Conservation (phyloP, 2,329 filamentous ascomycete genomes). For the Fusarium sp. region DNA sequence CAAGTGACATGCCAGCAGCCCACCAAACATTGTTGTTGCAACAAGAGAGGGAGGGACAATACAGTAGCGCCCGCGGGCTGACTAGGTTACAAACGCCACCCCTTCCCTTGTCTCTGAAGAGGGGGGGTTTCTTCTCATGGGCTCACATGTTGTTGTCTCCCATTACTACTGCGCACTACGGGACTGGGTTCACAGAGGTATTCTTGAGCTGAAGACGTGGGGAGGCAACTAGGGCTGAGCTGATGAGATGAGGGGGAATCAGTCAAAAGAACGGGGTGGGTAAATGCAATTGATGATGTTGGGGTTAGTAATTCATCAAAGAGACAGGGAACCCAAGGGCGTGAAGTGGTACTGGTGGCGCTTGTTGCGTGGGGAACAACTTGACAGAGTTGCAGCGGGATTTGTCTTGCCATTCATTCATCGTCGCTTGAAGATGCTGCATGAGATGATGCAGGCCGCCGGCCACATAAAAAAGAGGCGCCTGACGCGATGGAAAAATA, state of each 20-base stretch:
- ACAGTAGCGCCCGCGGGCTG: not conserved
- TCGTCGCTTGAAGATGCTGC: not conserved
- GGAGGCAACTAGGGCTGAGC: not conserved
- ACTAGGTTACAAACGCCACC: not conserved
- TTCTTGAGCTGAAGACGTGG: not conserved
- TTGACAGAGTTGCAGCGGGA: not conserved
- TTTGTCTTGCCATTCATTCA: not conserved
- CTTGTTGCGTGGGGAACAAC: not conserved
- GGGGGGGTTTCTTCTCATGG: not conserved
- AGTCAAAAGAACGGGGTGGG: not conserved
- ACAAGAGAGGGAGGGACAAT: not conserved
- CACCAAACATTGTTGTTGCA: not conserved
- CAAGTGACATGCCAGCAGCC: not conserved
- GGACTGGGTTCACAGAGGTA: not conserved
- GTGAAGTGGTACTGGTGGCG: not conserved
- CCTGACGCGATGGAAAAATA: conserved; percentile 22
- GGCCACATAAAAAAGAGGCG: conserved; percentile 1
- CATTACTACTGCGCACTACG: not conserved
- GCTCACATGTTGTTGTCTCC: not conserved
- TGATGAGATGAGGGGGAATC: not conserved
- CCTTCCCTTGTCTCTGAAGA: not conserved
- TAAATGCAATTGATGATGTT: not conserved
- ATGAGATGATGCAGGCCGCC: not conserved
- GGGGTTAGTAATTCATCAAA: not conserved
- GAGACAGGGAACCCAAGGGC: not conserved